Percentiles rank a stretch among this genome's conserved stretches.
phyloP scores from a whole-genome alignment of 257 asterid genomes.

The Forsythia viridissima region DNA sequence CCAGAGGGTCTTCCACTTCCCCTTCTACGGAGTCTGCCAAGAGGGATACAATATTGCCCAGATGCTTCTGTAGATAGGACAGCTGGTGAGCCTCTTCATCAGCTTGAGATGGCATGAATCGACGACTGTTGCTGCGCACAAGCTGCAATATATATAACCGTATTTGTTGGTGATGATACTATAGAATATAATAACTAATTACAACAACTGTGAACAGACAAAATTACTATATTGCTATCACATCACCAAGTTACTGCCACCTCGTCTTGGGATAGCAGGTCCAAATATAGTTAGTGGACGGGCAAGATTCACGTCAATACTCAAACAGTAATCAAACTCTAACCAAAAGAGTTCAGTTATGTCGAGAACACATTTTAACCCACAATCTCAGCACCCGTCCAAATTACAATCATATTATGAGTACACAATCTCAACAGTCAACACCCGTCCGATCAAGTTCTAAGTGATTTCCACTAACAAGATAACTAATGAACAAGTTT shows the following conservation, averaged over 20 bases:
- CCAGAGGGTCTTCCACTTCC: constrained; percentile 83
- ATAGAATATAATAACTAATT: constrained; percentile 4
- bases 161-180: constrained; percentile 17
- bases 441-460: background rate
- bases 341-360: background rate
- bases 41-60: constrained; percentile 85
- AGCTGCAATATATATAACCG: constrained; percentile 53
- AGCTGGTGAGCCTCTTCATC: constrained; percentile 98
- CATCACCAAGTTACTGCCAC: background rate
- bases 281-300: background rate
- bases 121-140: constrained; percentile 92
- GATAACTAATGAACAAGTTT: background rate
- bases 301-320: background rate
- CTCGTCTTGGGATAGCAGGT: background rate
- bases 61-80: constrained; percentile 89
- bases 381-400: background rate
- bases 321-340: background rate
- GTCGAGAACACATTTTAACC: background rate
- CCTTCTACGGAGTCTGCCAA: constrained; percentile 75
- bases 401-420: too few relatives aligned
- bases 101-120: constrained; percentile 87
- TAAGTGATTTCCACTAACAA: background rate
- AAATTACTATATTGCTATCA: background rate
- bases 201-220: background rate
- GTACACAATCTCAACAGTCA: background rate